Conservation (phyloP, 2,329 filamentous ascomycete genomes). For the Penicillium sp. region DNA sequence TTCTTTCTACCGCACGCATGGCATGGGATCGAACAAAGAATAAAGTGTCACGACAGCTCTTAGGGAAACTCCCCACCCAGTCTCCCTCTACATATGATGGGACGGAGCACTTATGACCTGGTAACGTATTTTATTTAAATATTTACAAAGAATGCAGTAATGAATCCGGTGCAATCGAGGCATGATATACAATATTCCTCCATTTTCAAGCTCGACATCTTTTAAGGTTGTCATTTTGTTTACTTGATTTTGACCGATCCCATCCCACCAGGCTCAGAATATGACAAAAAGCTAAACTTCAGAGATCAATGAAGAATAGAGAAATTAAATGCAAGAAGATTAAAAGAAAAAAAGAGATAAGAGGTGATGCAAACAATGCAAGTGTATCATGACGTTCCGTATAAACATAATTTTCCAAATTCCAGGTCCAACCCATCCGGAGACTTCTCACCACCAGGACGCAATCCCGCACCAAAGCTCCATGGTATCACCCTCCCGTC, state of each 20-base stretch:
- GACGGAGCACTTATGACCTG: slow-evolving; percentile 5
- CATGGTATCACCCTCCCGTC: too few relatives aligned
- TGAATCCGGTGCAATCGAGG: slow-evolving; percentile 11
- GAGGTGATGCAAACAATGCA: too few relatives aligned
- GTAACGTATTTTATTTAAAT: slow-evolving; percentile 19
- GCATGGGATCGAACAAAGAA: neutral
- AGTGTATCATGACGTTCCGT: too few relatives aligned
- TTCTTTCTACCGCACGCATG: neutral
- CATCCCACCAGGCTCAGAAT: neutral
- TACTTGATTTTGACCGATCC: too few relatives aligned
- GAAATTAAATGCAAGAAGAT: too few relatives aligned
- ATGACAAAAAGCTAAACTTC: neutral
- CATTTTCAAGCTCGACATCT: neutral
- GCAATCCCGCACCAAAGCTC: too few relatives aligned
- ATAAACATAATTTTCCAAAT: neutral
- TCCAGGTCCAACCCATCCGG: neutral
- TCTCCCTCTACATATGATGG: neutral
- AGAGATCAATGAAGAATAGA: neutral
- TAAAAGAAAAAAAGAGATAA: too few relatives aligned
- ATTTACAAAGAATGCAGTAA: slow-evolving; percentile 19
- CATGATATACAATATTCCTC: neutral
- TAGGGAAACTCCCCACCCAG: neutral
- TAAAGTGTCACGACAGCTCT: slow-evolving; percentile 13
- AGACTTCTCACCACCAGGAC: too few relatives aligned
- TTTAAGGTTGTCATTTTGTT: too few relatives aligned